Percentiles rank a stretch among this genome's conserved stretches.
phyloP scores from a whole-genome alignment of 345 rosid genomes.

The Anastatica hierochuntica region DNA sequence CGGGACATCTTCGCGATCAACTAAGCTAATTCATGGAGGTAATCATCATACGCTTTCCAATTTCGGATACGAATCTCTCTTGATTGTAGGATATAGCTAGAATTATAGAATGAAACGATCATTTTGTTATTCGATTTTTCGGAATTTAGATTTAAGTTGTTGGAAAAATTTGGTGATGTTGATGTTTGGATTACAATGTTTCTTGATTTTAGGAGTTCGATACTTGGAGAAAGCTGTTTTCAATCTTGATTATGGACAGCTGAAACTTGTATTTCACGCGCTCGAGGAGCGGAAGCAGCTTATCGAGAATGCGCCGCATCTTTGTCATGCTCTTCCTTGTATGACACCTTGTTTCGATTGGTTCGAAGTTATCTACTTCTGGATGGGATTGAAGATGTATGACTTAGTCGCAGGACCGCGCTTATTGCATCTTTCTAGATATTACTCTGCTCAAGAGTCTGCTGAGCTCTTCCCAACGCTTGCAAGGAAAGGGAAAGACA shows the following conservation, averaged over 20 bases:
- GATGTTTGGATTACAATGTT: not conserved
- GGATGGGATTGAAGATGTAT: slow-evolving; percentile 93
- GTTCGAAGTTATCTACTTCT: slow-evolving; percentile 89
- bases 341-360: slow-evolving; percentile 97
- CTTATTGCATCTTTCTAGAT: slow-evolving; percentile 79
- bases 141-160: not conserved
- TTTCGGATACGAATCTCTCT: not conserved
- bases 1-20: slow-evolving; percentile 93
- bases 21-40: slow-evolving; percentile 96
- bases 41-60: not conserved
- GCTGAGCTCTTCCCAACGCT: slow-evolving; percentile 89
- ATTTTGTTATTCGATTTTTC: not conserved
- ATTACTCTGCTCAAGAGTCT: slow-evolving; percentile 78
- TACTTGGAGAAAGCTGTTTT: slow-evolving; percentile 98
- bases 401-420: slow-evolving; percentile 90
- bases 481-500: slow-evolving; percentile 59
- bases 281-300: slow-evolving; percentile 91
- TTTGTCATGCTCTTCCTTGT: slow-evolving; percentile 92
- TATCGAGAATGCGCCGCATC: slow-evolving; percentile 91
- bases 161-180: not conserved
- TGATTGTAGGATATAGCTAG: not conserved
- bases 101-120: not conserved
- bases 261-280: slow-evolving; percentile 91
- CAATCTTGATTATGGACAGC: slow-evolving; percentile 86
- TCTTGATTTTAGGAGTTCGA: slow-evolving; percentile 54